Percentiles rank a stretch among this genome's conserved stretches.
phyloP scores from a whole-genome alignment of 2,329 filamentous ascomycete species.

The Incumbomyces delicatus region DNA sequence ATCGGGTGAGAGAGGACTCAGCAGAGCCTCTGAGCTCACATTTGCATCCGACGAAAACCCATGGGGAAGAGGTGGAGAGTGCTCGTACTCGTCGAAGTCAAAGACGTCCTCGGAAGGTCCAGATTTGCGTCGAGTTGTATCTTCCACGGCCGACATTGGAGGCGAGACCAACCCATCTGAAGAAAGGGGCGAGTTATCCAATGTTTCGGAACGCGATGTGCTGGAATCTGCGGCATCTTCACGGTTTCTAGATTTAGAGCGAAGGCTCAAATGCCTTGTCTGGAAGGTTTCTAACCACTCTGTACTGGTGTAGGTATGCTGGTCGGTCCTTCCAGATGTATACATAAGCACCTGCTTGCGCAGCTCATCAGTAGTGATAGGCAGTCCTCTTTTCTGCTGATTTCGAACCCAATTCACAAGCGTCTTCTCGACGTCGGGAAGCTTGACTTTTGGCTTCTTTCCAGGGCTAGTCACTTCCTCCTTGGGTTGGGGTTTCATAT shows the following conservation, averaged over 20 bases:
- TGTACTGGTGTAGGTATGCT: slow-evolving; percentile 43
- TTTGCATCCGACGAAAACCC: slow-evolving; percentile 49
- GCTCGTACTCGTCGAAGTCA: slow-evolving; percentile 52
- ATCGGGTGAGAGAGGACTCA: slow-evolving; percentile 13
- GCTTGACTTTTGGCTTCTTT: slow-evolving; percentile 75
- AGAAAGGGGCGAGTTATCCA: slow-evolving; percentile 62
- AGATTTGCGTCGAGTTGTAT: slow-evolving; percentile 53
- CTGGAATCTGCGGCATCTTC: slow-evolving; percentile 32
- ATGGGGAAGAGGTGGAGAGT: slow-evolving; percentile 48
- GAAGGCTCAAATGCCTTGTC: slow-evolving; percentile 61
- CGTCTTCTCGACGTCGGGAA: slow-evolving; percentile 83
- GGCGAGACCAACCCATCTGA: slow-evolving; percentile 57
- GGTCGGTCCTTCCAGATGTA: slow-evolving; percentile 20
- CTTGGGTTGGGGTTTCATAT: slow-evolving; percentile 52
- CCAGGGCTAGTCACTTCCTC: slow-evolving; percentile 69
- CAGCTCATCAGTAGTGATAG: slow-evolving; percentile 19
- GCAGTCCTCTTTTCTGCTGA: slow-evolving; percentile 60
- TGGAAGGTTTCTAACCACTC: slow-evolving; percentile 95
- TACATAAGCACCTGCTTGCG: slow-evolving; percentile 19
- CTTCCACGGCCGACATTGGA: slow-evolving; percentile 59
- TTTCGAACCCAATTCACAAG: slow-evolving; percentile 81
- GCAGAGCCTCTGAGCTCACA: slow-evolving; percentile 5
- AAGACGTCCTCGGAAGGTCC: slow-evolving; percentile 49
- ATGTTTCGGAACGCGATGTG: slow-evolving; percentile 51
- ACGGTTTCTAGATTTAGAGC: slow-evolving; percentile 46